A percentile compares a stretch with the other conserved stretches of the same genome.
Conservation (phyloP, 441 rosid species). For the Erysimum cheiri region DNA sequence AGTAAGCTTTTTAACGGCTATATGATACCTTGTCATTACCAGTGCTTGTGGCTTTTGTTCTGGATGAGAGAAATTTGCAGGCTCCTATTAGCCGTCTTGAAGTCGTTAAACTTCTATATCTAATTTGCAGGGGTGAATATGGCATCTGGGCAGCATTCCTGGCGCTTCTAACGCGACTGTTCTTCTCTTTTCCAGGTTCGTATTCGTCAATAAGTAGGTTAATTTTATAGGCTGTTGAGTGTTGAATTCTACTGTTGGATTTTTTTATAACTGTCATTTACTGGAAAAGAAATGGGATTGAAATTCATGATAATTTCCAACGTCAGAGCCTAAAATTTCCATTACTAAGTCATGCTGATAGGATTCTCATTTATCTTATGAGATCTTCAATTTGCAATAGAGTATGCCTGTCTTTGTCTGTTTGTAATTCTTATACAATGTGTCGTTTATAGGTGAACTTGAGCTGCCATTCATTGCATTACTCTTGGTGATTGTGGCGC, state of each 20-base stretch:
- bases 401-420: neutral
- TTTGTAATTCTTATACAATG: constrained; percentile 15
- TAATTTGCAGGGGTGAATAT: constrained; percentile 83
- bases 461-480: constrained; percentile 83
- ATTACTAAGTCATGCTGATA: neutral
- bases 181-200: constrained; percentile 84
- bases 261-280: neutral
- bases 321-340: neutral
- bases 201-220: constrained; percentile 12
- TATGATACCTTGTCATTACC: neutral
- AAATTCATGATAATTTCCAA: neutral
- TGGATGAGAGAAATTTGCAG: constrained; percentile 10
- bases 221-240: neutral
- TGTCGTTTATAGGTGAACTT: constrained; percentile 65
- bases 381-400: neutral
- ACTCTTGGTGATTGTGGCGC: constrained; percentile 78
- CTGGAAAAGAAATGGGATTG: neutral
- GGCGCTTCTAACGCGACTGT: constrained; percentile 82
- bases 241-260: neutral
- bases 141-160: constrained; percentile 86
- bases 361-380: neutral
- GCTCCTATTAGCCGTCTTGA: constrained; percentile 19
- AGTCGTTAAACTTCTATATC: constrained; percentile 26
- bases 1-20: constrained; percentile 53
- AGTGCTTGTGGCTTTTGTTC: constrained; percentile 2